phyloP scores from a whole-genome alignment of 2,329 filamentous ascomycete species.

The Monosporascus sp. region DNA sequence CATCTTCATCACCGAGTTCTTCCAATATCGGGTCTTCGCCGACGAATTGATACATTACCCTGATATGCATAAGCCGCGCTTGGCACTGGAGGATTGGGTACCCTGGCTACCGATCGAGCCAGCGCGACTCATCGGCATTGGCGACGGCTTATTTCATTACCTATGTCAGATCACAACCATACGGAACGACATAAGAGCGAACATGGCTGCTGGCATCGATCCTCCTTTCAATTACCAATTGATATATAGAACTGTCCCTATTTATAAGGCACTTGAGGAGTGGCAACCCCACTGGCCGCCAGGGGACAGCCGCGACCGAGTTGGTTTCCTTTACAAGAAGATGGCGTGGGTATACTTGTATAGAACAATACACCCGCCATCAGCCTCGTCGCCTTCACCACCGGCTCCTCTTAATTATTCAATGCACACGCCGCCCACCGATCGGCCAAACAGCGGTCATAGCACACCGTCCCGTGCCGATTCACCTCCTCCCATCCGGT shows the following conservation, averaged over 20 bases:
- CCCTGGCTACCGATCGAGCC: conserved; percentile 37
- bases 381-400: conserved; percentile 12
- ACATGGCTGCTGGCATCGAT: conserved; percentile 57
- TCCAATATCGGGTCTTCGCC: conserved; percentile 74
- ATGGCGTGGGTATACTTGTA: conserved; percentile 63
- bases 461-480: conserved; percentile 18
- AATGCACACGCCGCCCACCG: conserved; percentile 12
- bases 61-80: conserved; percentile 29
- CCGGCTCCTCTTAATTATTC: conserved; percentile 10
- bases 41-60: conserved; percentile 54
- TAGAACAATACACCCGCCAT: conserved; percentile 55
- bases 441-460: conserved; percentile 13
- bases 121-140: conserved; percentile 67
- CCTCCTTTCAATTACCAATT: conserved; percentile 69
- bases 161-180: conserved; percentile 75
- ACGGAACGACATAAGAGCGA: conserved; percentile 65
- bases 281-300: conserved; percentile 64
- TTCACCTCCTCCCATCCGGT: conserved; percentile 43
- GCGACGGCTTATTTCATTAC: conserved; percentile 74
- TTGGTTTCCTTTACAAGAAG: conserved; percentile 57
- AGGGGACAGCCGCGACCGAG: conserved; percentile 52
- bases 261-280: conserved; percentile 66
- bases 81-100: conserved; percentile 41
- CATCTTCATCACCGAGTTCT: conserved; percentile 67
- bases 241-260: conserved; percentile 66